phyloP scores from a whole-genome alignment of 371 early-diverging fungal species.

The Dinochytrium kinnereticum region DNA sequence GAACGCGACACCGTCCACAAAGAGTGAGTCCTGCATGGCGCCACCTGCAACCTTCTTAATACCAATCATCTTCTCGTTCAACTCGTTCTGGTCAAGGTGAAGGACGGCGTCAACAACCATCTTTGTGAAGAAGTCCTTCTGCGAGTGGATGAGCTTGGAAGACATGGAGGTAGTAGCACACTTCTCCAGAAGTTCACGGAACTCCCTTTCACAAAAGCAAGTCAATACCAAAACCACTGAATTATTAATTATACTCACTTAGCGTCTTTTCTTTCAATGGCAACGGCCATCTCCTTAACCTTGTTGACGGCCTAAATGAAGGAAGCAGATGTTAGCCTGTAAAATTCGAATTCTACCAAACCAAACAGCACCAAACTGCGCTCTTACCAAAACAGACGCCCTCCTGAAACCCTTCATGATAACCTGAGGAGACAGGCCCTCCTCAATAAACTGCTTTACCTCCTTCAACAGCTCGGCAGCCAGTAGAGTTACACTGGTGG shows the following conservation, averaged over 20 bases:
- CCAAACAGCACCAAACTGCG: too few species aligned
- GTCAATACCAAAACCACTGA: not conserved
- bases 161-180: conserved; percentile 99
- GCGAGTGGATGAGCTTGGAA: conserved; percentile 97
- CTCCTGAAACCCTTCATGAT: conserved; percentile 94
- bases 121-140: conserved; percentile 97
- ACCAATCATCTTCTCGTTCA: conserved; percentile 95
- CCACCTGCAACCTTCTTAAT: conserved; percentile 99
- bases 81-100: conserved; percentile 84
- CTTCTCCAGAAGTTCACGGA: conserved; percentile 91
- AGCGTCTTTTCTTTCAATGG: conserved; percentile 75
- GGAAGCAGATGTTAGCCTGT: not conserved
- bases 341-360: not conserved
- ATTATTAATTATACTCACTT: conserved; percentile 64
- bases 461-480: conserved; percentile 97
- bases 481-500: conserved; percentile 98
- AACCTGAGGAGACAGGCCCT: conserved; percentile 92
- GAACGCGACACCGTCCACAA: conserved; percentile 99
- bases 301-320: conserved; percentile 74
- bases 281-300: conserved; percentile 83
- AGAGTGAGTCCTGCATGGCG: conserved; percentile 97
- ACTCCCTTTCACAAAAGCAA: conserved; percentile 58
- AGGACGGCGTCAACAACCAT: conserved; percentile 99
- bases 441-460: conserved; percentile 93
- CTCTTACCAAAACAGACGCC: conserved; percentile 75